Evolutionary conservation across 2,329 filamentous ascomycete genomes (phyloP).

Genomic region (Beauveria bassiana): DNA sequence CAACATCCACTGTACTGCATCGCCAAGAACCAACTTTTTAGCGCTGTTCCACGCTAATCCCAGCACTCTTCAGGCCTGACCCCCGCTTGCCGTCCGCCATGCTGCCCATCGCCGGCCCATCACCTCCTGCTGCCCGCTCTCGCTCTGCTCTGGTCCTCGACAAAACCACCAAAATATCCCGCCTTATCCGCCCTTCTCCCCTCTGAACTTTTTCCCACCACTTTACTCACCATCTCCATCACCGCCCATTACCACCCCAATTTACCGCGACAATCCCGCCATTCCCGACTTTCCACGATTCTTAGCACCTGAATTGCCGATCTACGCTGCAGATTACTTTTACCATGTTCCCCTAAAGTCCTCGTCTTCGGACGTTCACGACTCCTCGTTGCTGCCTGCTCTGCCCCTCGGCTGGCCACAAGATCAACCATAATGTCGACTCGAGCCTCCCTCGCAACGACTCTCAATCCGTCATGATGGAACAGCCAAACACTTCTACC

Average conservation of each 20-base stretch:
- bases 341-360: slow-evolving; percentile 7
- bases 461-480: slow-evolving; percentile 13
- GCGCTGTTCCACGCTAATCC: neutral
- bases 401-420: slow-evolving; percentile 3
- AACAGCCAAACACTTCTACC: slow-evolving; percentile 11
- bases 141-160: neutral
- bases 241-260: neutral
- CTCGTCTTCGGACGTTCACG: slow-evolving; percentile 10
- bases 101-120: too few relatives aligned
- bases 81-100: neutral
- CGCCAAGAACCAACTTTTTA: neutral
- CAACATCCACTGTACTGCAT: slow-evolving; percentile 9
- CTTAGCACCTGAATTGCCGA: neutral
- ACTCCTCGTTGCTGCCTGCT: slow-evolving; percentile 2
- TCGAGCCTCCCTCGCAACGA: slow-evolving; percentile 11
- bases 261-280: neutral
- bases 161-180: slow-evolving; percentile 10
- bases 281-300: neutral
- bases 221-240: neutral
- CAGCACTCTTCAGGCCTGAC: neutral
- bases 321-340: neutral
- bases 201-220: slow-evolving; percentile 1
- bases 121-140: neutral
- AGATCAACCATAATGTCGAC: slow-evolving; percentile 8
- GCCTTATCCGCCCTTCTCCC: slow-evolving; percentile 6